These are phyloP conservation scores for Aspergillus hancockii DNA, from an alignment of 495 filamentous ascomycete species.

Conservation along the genomic window DNA sequence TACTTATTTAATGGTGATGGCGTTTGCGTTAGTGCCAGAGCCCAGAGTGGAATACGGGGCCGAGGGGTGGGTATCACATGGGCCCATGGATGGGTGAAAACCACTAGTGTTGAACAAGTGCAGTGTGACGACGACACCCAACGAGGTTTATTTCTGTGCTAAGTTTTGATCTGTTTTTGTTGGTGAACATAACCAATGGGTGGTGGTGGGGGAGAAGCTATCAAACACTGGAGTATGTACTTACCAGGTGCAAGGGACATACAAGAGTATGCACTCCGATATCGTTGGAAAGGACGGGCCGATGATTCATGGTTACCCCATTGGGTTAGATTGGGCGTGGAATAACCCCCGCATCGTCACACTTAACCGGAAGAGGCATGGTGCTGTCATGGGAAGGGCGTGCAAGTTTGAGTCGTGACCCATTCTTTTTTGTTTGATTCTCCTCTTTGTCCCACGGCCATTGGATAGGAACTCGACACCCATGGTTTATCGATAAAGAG, in stretches of 20 bases:
- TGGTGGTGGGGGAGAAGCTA: background rate
- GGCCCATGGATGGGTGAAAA: background rate
- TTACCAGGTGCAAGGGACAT: background rate
- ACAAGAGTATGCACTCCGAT: conserved; percentile 13
- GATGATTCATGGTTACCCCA: conserved; percentile 22
- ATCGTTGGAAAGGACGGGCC: conserved; percentile 1
- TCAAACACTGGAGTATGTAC: background rate
- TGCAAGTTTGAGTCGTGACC: conserved; percentile 19
- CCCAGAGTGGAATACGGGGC: no score
- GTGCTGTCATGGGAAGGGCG: conserved; percentile 44
- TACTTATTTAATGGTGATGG: no score
- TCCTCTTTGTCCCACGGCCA: conserved; percentile 12
- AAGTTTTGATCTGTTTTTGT: background rate
- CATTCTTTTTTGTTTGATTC: conserved; percentile 16
- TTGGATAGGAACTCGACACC: background rate
- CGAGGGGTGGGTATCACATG: background rate
- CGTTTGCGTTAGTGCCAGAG: no score
- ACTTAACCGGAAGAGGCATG: conserved; percentile 27
- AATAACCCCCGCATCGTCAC: conserved; percentile 1
- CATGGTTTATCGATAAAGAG: conserved; percentile 6
- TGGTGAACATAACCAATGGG: no score
- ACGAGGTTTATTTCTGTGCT: background rate
- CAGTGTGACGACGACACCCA: background rate
- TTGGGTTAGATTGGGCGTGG: conserved; percentile 11
- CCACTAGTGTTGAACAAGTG: background rate